Evolutionary conservation across 2,329 filamentous ascomycete species (phyloP).

Genomic region (Fusarium sp.): DNA sequence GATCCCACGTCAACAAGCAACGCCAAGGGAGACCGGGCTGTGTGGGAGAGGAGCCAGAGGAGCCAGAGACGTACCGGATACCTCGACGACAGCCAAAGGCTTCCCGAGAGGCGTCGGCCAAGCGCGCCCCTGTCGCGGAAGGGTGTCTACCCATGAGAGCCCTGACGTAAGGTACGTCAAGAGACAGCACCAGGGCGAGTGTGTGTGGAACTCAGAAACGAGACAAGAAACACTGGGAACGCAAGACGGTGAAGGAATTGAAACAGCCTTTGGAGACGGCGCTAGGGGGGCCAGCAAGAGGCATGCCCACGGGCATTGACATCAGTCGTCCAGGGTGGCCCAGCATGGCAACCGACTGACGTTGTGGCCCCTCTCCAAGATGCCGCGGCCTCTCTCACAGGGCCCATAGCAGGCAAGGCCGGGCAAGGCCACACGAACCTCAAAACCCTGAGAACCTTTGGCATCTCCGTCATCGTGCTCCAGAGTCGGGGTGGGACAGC

Average conservation of each 20-base stretch:
- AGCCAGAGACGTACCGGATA: slow-evolving; percentile 40
- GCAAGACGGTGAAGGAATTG: slow-evolving; percentile 48
- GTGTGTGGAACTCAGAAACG: slow-evolving; percentile 42
- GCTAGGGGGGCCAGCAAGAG: slow-evolving; percentile 33
- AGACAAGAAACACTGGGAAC: slow-evolving; percentile 45
- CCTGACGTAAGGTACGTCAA: slow-evolving; percentile 48
- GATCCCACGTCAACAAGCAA: slow-evolving; percentile 46
- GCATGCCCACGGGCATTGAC: slow-evolving; percentile 38
- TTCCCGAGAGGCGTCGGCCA: slow-evolving; percentile 45
- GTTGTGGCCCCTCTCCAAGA: slow-evolving; percentile 42
- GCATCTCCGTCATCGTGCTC: slow-evolving; percentile 44
- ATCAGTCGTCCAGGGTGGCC: slow-evolving; percentile 41
- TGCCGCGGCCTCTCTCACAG: slow-evolving; percentile 35
- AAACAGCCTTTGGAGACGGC: slow-evolving; percentile 41
- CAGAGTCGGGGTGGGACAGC: slow-evolving; percentile 40
- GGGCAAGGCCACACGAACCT: slow-evolving; percentile 32
- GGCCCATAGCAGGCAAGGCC: slow-evolving; percentile 19
- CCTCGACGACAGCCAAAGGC: slow-evolving; percentile 36
- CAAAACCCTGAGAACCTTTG: slow-evolving; percentile 38
- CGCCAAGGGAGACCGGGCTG: slow-evolving; percentile 31
- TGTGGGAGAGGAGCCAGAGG: slow-evolving; percentile 16
- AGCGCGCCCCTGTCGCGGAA: slow-evolving; percentile 42
- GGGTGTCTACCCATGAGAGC: slow-evolving; percentile 43
- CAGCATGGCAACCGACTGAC: slow-evolving; percentile 40
- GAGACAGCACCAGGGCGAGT: slow-evolving; percentile 36